phyloP scores from a whole-genome alignment of 192 early-diverging fungal species.

The Thoreauomyces humboldtii region DNA sequence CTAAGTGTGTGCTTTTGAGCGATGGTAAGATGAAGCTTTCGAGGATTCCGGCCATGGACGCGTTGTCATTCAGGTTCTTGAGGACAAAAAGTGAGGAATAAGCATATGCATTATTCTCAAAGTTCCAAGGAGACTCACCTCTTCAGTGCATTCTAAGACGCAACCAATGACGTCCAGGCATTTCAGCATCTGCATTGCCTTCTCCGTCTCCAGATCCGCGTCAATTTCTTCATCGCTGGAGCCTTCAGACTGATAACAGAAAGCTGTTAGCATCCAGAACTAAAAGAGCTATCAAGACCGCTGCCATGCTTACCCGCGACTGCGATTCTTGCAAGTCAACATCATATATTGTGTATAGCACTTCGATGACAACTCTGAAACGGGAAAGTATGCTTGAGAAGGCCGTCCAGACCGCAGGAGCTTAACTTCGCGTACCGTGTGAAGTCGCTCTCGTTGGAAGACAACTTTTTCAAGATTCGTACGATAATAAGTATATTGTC shows the following conservation, averaged over 20 bases:
- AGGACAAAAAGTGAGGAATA: neutral
- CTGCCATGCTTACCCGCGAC: neutral
- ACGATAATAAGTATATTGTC: slow-evolving; percentile 76
- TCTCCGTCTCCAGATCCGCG: slow-evolving; percentile 10
- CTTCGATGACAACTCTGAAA: slow-evolving; percentile 24
- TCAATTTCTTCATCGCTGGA: no score
- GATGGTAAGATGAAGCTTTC: slow-evolving; percentile 21
- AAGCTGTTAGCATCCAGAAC: no score
- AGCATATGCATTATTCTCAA: neutral
- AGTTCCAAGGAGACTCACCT: slow-evolving; percentile 5
- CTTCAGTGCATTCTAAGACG: slow-evolving; percentile 25
- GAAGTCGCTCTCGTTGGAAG: slow-evolving; percentile 82
- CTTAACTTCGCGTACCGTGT: slow-evolving; percentile 45
- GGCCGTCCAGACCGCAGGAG: neutral
- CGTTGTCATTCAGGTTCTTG: slow-evolving; percentile 19
- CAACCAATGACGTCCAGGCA: slow-evolving; percentile 26
- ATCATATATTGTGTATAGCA: slow-evolving; percentile 26
- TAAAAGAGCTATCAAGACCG: no score
- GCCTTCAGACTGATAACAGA: no score
- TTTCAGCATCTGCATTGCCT: slow-evolving; percentile 15
- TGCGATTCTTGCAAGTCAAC: slow-evolving; percentile 5
- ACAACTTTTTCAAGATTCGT: slow-evolving; percentile 71
- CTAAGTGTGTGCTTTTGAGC: slow-evolving; percentile 6
- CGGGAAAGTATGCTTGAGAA: neutral
- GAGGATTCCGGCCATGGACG: slow-evolving; percentile 19